Conservation (phyloP, 2,329 filamentous ascomycete genomes). For the Fonsecaea erecta region DNA sequence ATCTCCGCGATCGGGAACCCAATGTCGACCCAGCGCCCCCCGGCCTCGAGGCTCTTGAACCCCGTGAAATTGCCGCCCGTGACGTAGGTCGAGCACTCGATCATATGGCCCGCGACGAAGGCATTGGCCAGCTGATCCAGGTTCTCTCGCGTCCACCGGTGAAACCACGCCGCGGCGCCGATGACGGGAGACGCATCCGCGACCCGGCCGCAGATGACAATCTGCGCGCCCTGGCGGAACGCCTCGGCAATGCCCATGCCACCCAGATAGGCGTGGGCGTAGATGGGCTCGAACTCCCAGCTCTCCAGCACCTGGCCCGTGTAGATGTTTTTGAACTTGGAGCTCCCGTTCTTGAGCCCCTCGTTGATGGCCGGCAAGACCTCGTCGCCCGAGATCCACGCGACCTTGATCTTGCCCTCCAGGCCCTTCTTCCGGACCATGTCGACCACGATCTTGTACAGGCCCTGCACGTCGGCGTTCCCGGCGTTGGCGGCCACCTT, state of each 20-base stretch:
- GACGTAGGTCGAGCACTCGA: conserved; percentile 51
- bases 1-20: conserved; percentile 56
- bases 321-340: conserved; percentile 49
- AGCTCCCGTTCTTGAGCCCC: conserved; percentile 41
- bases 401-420: conserved; percentile 47
- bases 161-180: conserved; percentile 50
- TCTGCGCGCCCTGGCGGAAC: conserved; percentile 49
- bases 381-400: conserved; percentile 56
- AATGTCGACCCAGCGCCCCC: conserved; percentile 50
- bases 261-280: conserved; percentile 45
- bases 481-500: conserved; percentile 54
- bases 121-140: conserved; percentile 48
- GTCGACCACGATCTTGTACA: conserved; percentile 46
- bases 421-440: conserved; percentile 48
- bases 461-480: conserved; percentile 47
- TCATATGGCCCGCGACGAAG: conserved; percentile 47
- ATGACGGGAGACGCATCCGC: conserved; percentile 53
- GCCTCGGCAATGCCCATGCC: conserved; percentile 48
- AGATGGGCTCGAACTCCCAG: conserved; percentile 46
- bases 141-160: conserved; percentile 48
- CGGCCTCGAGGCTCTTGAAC: conserved; percentile 46
- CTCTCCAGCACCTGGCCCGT: conserved; percentile 44
- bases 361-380: conserved; percentile 45
- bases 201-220: conserved; percentile 52
- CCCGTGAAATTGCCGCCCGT: conserved; percentile 52